Percentiles rank a stretch among this genome's conserved stretches.
Evolutionary conservation across 176 grass and related monocot species (phyloP).

Genomic region (Avena sativa): DNA sequence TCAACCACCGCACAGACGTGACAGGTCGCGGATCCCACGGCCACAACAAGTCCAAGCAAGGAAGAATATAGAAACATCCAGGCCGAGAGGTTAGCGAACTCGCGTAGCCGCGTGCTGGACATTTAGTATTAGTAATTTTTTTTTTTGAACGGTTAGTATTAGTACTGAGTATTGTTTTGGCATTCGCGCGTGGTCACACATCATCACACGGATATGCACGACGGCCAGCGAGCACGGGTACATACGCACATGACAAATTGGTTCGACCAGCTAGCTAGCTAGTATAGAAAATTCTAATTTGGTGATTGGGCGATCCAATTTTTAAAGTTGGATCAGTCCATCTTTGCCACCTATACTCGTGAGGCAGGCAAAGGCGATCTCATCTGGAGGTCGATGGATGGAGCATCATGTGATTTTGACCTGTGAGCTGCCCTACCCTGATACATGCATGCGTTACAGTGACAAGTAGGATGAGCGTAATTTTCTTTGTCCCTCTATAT

Average conservation of each 20-base stretch:
- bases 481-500: background rate
- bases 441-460: constrained; percentile 8
- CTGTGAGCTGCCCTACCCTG: background rate
- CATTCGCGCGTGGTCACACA: background rate
- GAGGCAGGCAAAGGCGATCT: background rate
- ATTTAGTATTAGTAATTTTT: background rate
- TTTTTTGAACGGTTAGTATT: no score
- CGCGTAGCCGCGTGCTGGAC: constrained; percentile 30
- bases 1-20: background rate
- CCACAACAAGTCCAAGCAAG: background rate
- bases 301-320: constrained; percentile 15
- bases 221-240: background rate
- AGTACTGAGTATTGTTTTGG: background rate
- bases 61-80: background rate
- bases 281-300: background rate
- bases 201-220: background rate
- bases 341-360: background rate
- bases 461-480: background rate
- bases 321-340: background rate
- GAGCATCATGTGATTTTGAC: constrained; percentile 29
- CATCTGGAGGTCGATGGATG: background rate
- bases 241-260: background rate
- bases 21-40: background rate
- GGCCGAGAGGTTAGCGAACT: background rate
- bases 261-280: background rate